These are phyloP conservation scores for Trematosphaeria pertusa DNA, from an alignment of 2,329 filamentous ascomycete species.

Conservation along the genomic window DNA sequence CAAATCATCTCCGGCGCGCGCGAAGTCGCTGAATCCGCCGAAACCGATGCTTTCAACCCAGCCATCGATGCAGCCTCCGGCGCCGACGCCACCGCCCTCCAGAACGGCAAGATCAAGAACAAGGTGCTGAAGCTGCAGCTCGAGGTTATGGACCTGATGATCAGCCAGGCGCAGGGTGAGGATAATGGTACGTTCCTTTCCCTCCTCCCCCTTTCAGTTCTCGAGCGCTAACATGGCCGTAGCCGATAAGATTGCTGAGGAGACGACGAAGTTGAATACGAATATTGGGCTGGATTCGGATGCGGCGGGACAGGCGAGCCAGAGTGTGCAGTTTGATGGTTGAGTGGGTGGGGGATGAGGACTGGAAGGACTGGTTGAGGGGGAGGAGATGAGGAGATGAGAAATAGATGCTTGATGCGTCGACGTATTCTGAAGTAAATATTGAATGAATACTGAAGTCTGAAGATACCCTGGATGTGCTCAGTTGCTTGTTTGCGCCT, in stretches of 20 bases:
- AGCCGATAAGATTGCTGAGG: constrained; percentile 51
- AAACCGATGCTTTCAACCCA: constrained; percentile 60
- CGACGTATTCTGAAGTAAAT: no score
- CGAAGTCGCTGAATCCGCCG: constrained; percentile 58
- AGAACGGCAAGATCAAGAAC: constrained; percentile 64
- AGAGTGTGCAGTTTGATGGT: constrained; percentile 16
- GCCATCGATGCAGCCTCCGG: constrained; percentile 55
- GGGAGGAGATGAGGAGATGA: background rate
- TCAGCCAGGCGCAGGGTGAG: constrained; percentile 59
- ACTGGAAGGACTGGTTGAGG: background rate
- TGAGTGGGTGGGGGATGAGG: background rate
- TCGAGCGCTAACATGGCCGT: no score
- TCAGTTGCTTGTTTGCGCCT: no score
- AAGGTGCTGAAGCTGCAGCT: constrained; percentile 64
- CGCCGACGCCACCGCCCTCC: constrained; percentile 52
- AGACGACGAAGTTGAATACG: constrained; percentile 59
- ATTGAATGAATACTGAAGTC: no score
- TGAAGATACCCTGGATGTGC: no score
- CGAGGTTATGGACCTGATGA: constrained; percentile 57
- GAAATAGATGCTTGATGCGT: background rate
- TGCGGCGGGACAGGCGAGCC: constrained; percentile 53
- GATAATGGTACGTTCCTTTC: no score
- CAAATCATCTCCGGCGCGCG: constrained; percentile 60
- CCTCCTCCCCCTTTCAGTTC: no score
- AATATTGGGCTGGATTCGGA: constrained; percentile 58